Base-by-base conservation (phyloP, 805 yeast genomes). In the Candida hungchunana region DNA sequence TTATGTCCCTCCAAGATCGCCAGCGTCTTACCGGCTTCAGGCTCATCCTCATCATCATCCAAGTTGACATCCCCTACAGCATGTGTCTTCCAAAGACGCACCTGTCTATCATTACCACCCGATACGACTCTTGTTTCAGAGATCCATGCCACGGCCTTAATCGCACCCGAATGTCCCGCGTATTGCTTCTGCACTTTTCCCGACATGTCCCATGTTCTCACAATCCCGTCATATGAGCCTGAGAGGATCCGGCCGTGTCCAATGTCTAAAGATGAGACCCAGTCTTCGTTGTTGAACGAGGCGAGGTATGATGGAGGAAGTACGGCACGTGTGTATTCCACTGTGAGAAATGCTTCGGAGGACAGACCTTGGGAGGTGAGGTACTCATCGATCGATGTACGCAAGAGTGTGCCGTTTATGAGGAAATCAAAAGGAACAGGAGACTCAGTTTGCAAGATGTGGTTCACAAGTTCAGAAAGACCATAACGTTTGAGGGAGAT, bases 201-300 rank as follows among this genome's bases (percentile, higher is more conserved):
- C 12, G 85, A 73, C 60, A 76, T 63, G 55, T 86, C 80, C 79
- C 89, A 93, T 9, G 93, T 77, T 46, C 97, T 75, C 17, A 90
- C 96, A 20, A 90, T 74, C 50, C 97, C 97, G 59, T 93, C 98
- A 55, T 89, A 93, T 0, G 95, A 79, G 26, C 97, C 98, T 11
- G 93, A 78, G 29, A 88, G 67, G 36, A 90, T 83, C 52, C 72
- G 71, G 28, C 65, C 60, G 29, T 57, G 50, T 21, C 65, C 60
- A 9, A 54, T 62, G 41, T 65, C 77, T 49, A 66, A 60, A 2
- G 94, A 73, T 16, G 96, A 85, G 17, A 93, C 77, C 98, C 98
- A 93, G 62, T 93, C 98, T 44, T 90, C 96, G 55, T 90, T 88
- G 54, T 79, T 76, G 62, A 82, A 93, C 29, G 95, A 80, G 3